phyloP scores from a whole-genome alignment of 1,139 yeast genomes.

The Scheffersomyces cryptocercus region DNA sequence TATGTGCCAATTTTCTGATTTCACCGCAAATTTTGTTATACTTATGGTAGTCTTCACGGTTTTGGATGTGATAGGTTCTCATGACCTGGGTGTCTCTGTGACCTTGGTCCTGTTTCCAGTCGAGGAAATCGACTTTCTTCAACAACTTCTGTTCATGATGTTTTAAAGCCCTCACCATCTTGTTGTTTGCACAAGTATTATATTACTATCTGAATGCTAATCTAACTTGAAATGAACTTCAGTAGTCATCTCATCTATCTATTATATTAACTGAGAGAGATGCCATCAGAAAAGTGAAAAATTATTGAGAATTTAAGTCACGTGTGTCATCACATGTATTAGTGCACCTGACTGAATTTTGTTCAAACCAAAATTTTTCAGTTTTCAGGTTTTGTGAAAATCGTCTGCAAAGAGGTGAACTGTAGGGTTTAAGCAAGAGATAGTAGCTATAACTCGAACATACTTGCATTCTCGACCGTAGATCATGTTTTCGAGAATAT shows the following conservation, averaged over 20 bases:
- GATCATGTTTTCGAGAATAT: background rate
- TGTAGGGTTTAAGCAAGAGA: no score
- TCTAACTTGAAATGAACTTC: background rate
- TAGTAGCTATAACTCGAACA: no score
- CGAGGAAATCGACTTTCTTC: slow-evolving; percentile 94
- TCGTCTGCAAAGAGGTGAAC: no score
- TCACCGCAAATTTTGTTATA: slow-evolving; percentile 93
- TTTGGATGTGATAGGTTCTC: slow-evolving; percentile 90
- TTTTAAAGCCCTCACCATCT: slow-evolving; percentile 87
- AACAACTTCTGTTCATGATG: slow-evolving; percentile 94
- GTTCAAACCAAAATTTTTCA: no score
- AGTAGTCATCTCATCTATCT: background rate
- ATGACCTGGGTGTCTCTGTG: slow-evolving; percentile 95
- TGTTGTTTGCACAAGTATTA: slow-evolving; percentile 5
- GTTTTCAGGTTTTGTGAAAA: no score
- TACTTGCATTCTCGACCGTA: no score
- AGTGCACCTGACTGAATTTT: no score
- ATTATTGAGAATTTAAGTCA: no score
- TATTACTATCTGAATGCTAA: background rate
- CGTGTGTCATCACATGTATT: no score
- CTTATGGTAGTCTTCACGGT: slow-evolving; percentile 93
- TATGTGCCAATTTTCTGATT: slow-evolving; percentile 81
- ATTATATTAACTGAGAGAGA: background rate
- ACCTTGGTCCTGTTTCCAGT: slow-evolving; percentile 96
- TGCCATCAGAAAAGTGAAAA: no score